Evolutionary conservation across 441 rosid genomes (phyloP).

Genomic region (Hura crepitans): DNA sequence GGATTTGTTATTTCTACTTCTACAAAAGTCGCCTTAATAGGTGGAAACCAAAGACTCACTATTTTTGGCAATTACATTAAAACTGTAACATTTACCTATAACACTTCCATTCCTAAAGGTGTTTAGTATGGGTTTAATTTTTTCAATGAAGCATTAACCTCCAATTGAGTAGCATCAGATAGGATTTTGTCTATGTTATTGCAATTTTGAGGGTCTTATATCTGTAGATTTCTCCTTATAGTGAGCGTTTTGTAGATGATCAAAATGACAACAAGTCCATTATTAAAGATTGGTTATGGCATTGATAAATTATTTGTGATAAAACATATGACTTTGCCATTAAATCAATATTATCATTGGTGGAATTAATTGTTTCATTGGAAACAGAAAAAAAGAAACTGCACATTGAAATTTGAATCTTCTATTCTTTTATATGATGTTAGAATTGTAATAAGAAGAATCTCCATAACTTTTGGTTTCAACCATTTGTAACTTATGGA

Average conservation of each 20-base stretch:
- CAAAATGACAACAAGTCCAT: too few species aligned
- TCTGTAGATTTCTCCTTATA: neutral
- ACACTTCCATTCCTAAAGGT: conserved; percentile 43
- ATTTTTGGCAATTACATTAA: conserved; percentile 43
- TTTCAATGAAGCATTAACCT: conserved; percentile 29
- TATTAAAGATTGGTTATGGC: too few species aligned
- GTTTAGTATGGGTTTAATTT: conserved; percentile 63
- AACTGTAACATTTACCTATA: conserved; percentile 46
- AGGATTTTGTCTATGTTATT: neutral
- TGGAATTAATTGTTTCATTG: too few species aligned
- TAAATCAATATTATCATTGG: too few species aligned
- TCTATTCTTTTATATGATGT: too few species aligned
- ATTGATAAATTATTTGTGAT: too few species aligned
- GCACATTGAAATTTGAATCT: too few species aligned
- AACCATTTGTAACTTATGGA: too few species aligned
- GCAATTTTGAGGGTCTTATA: neutral
- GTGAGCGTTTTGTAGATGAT: neutral
- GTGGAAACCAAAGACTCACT: conserved; percentile 61
- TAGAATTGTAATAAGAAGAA: too few species aligned
- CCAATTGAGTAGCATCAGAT: neutral
- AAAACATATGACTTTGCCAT: too few species aligned
- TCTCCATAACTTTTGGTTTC: too few species aligned
- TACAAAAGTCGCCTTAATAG: conserved; percentile 58
- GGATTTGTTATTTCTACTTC: conserved; percentile 57
- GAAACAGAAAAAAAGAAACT: too few species aligned